phyloP scores from a whole-genome alignment of 208 protist genomes.

The Leishmania amazonensis region DNA sequence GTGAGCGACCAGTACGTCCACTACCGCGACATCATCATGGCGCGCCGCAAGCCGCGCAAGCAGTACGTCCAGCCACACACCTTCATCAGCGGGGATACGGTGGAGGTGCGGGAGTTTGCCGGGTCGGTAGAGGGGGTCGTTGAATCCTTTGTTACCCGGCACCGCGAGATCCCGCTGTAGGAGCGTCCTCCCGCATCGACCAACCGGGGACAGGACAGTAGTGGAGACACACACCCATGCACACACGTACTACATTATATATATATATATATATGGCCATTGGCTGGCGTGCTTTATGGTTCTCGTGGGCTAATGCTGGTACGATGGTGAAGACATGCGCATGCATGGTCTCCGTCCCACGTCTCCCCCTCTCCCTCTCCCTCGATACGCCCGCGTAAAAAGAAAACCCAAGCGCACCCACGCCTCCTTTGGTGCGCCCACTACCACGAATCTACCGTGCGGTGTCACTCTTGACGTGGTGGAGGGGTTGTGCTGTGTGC shows the following conservation, averaged over 20 bases:
- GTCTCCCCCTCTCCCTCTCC: background rate
- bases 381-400: background rate
- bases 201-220: background rate
- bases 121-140: slow-evolving; percentile 59
- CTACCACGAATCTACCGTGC: background rate
- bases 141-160: slow-evolving; percentile 53
- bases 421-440: background rate
- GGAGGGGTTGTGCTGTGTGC: background rate
- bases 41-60: slow-evolving; percentile 83
- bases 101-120: slow-evolving; percentile 58
- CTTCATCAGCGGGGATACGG: slow-evolving; percentile 42
- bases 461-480: background rate
- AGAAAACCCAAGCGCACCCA: background rate
- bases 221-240: background rate
- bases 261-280: background rate
- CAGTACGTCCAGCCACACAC: slow-evolving; percentile 90
- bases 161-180: slow-evolving; percentile 63
- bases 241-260: too few relatives aligned
- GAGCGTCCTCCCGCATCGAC: background rate
- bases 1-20: slow-evolving; percentile 63
- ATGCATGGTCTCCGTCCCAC: too few relatives aligned
- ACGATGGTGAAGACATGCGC: background rate
- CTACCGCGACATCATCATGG: slow-evolving; percentile 78
- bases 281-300: background rate
- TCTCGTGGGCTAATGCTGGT: background rate